Conservation (phyloP, 306 rosid genomes). For the Betula pendula region DNA sequence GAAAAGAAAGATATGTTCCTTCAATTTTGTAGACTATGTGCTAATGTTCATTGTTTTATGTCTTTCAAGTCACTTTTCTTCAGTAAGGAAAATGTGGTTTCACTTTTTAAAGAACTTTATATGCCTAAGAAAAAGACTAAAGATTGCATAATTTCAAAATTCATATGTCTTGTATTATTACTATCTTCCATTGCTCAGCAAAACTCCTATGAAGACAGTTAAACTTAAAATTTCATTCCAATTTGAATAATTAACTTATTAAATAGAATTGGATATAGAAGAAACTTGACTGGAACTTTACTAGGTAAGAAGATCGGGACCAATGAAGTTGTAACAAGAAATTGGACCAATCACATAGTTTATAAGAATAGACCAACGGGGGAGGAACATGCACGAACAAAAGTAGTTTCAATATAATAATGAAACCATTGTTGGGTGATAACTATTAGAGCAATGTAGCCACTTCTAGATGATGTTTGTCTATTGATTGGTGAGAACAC, state of each 20-base stretch:
- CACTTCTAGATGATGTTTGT: neutral
- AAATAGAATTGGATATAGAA: neutral
- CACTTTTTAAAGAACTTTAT: neutral
- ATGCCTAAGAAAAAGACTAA: neutral
- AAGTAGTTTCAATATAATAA: too few relatives aligned
- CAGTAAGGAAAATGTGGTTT: too few relatives aligned
- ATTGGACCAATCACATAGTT: neutral
- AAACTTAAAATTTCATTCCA: too few relatives aligned
- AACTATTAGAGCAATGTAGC: neutral
- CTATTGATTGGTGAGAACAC: neutral
- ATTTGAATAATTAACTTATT: neutral
- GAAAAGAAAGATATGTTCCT: neutral
- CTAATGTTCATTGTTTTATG: neutral
- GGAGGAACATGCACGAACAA: neutral
- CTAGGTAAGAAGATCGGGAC: neutral
- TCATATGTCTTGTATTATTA: too few relatives aligned
- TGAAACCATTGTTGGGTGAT: neutral
- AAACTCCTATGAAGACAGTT: too few relatives aligned
- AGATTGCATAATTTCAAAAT: neutral
- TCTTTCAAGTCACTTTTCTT: neutral
- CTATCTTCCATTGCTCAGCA: too few relatives aligned
- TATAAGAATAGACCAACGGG: neutral
- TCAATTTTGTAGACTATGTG: neutral
- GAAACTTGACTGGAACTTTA: neutral
- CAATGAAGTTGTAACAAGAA: neutral